phyloP scores from a whole-genome alignment of 352 stramenopile species.

The Phytophthora ohioensis region DNA sequence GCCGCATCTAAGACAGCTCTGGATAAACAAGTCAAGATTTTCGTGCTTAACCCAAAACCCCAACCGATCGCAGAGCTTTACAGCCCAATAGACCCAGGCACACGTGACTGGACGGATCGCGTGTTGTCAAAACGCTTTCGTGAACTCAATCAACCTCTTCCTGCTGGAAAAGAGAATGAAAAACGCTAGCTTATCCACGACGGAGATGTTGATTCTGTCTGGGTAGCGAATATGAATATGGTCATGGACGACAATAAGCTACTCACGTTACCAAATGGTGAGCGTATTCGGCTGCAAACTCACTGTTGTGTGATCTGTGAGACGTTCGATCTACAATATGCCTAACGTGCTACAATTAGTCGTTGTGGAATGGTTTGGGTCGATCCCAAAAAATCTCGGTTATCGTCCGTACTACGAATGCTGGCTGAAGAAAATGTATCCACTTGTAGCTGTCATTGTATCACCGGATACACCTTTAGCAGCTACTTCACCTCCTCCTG shows the following conservation, averaged over 20 bases:
- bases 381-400: conserved; percentile 95
- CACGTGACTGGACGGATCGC: conserved; percentile 96
- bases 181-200: conserved; percentile 97
- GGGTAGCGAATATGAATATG: conserved; percentile 98
- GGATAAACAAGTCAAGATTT: conserved; percentile 93
- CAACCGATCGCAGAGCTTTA: conserved; percentile 95
- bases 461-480: background rate
- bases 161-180: conserved; percentile 91
- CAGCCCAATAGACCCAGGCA: conserved; percentile 95
- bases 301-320: conserved; percentile 96
- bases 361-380: conserved; percentile 98
- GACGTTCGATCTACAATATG: conserved; percentile 96
- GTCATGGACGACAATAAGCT: conserved; percentile 98
- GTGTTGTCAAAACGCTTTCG: conserved; percentile 95
- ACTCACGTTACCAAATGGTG: conserved; percentile 95
- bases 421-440: conserved; percentile 93
- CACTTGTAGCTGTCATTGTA: conserved; percentile 36
- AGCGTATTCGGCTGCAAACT: conserved; percentile 94
- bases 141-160: conserved; percentile 94
- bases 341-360: conserved; percentile 94
- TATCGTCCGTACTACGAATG: conserved; percentile 95
- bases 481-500: conserved; percentile 10
- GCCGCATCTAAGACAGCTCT: conserved; percentile 87
- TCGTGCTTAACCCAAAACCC: conserved; percentile 95
- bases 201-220: conserved; percentile 96